Base-by-base conservation (phyloP, 2,329 filamentous ascomycete species). In the Fusarium humuli region DNA sequence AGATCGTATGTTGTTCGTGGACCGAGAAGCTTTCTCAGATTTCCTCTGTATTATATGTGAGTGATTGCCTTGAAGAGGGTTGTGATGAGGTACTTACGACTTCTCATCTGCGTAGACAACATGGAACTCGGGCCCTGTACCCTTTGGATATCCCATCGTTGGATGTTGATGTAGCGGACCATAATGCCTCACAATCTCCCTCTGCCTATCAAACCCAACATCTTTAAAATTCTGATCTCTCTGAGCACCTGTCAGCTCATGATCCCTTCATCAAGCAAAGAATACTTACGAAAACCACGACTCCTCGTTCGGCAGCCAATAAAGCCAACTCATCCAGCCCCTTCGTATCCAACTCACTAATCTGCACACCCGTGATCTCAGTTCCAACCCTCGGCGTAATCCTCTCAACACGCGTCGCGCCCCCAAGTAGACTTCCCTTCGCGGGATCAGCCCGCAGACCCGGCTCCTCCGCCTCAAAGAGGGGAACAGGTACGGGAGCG, bases 31-130 rank as follows among this genome's bases (percentile, higher is more conserved):
- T 54, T 75, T 50, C 77, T 70, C 22, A 78, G 18, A 22, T 75
- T 78, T 2, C 75, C 77, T 1, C 71, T 75, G 4, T 6, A 49
- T n/a, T 8, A 7, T 2, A 2, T 18, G 14, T 50, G 6, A 34
- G 12, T 20, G 5, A 25, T 11, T 7, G 0, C 23, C 7, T 1
- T 2, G 2, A 7, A 1, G 3, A 6, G 2, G 4, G 4, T 7
- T 12, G 8, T 11, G 3, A 20, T 3, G 4, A 11, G 3, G 14
- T 9, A 46, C 75, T 66, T 42, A 77, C 77, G 70, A 72, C 29
- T 75, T 76, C 25, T 78, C 76, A 23, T 78, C 77, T 1, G 77
- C 77, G 11, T 77, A 79, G 6, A 79, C 77, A 18, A 79, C 74
- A 11, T 79, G 77, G 14, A 79, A 78, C 12, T 79, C 77, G 0